Evolutionary conservation across 208 protist species (phyloP), one percentile per base, ranked within the genome.

Genomic region (Trypanosoma mega): DNA sequence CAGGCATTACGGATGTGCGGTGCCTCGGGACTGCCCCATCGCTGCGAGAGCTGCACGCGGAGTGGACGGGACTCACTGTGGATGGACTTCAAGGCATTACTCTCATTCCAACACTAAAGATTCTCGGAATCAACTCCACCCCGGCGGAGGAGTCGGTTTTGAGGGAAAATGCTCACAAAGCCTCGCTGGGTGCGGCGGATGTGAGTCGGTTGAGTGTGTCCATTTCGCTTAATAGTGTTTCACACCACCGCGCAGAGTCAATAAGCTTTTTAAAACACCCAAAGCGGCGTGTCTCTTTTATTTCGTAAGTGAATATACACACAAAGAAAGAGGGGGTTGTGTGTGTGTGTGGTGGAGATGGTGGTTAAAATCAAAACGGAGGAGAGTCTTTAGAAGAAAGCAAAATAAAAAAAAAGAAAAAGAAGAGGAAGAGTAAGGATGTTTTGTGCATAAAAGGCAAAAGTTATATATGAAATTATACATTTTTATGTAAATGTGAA

Each of bases 71-170:
- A 46, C 65, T 90, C 2, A 81, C 63, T 7, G 39, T 45, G 33
- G 69, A 58, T 11, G 76, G 76, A 6, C 36, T 86, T 5, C 45
- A 72, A 6, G 75, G 61, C 14, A 52, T 84, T 14, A 51, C 34
- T 18, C 37, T 58, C 7, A 72, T 82, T 54, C 62, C 68, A 23
- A 36, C 63, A 41, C 30, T 90, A 45, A 79, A 68, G 54, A 47
- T 68, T 30, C 57, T 83, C 29, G 68, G 80, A 54, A 60, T 84
- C 23, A 60, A 62, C 8, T 75, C 74, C 55, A 78, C 82, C 14
- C 56, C 74, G 9, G 81, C 77, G 16, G 74, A 80, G 44, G 74
- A 82, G 20, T 55, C 41, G 24, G 26, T 69, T 30, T 7, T 47
- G 29, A 47, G 46, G 45, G 56, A 72, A 44, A 34, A 61, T 36